Base-by-base conservation (phyloP, 192 early-diverging fungal species). In the Backusella australiensis region DNA sequence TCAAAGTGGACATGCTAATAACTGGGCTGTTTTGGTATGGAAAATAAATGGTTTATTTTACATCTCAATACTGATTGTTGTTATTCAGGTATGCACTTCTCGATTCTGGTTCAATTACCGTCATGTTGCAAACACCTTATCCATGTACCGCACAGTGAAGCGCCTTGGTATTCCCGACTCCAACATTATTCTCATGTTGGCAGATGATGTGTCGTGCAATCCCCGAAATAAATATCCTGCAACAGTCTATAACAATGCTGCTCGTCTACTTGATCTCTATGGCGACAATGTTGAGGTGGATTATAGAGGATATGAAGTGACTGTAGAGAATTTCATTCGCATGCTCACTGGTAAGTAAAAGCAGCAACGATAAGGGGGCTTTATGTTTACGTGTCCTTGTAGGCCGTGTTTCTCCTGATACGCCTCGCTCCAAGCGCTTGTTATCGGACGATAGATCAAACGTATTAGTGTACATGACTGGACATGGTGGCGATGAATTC, bases 51-150 rank as follows among this genome's bases (percentile, higher is more conserved):
- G 6, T 69, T 29, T 38, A 36, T 9, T 36, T 15, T 35, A 39
- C 17, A 34, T 41, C 29, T 34, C 44, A 4, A 46, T 26, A 69
- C 34, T 69, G 21, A 11, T n/a, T 0, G 4, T 17, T 1, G 12
- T 8, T 49, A 8, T 49, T 71, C 72, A 94, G 92, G 94, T 97
- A 32, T 95, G 95, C 86, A 97, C 98, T 3, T 99, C 98, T 14
- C 91, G 98, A 8, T 99, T 97, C 84, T 99, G 98, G 98, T 98
- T 99, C 89, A 99, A 99, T 84, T 99, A 99, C 84, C 86, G 96
- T 15, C 98, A 99, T 83, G 97, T 98, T 67, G 97, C 98, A 79
- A 99, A 99, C 81, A 96, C 97, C 9, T 86, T 99, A 32, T 97
- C 97, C 21, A 97, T 99, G 87, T 99, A 99, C 85, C 91, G 95